Percentiles rank a stretch among this genome's conserved stretches.
Conservation (phyloP, 2,329 filamentous ascomycete genomes). For the Microdochium nivale region DNA sequence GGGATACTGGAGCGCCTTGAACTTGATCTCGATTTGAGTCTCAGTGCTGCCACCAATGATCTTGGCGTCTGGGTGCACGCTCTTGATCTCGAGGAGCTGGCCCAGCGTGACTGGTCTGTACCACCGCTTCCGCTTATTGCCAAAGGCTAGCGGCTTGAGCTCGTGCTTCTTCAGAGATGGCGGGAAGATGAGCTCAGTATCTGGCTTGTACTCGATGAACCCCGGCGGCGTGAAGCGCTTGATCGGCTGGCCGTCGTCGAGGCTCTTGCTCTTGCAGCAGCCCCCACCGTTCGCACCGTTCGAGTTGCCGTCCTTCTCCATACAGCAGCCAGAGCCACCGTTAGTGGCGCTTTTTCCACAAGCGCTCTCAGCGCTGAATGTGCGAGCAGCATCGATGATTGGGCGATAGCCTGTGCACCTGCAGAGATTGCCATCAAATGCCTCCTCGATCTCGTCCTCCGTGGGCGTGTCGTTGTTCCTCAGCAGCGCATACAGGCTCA, state of each 20-base stretch:
- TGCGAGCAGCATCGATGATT: constrained; percentile 88
- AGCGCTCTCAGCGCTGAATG: constrained; percentile 56
- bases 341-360: constrained; percentile 42
- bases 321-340: constrained; percentile 57
- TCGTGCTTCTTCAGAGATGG: constrained; percentile 75
- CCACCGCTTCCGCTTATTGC: constrained; percentile 93
- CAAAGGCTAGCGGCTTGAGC: constrained; percentile 74
- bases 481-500: constrained; percentile 90
- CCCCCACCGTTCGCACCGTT: constrained; percentile 31
- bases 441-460: constrained; percentile 83
- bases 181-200: constrained; percentile 93
- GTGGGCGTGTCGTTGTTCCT: constrained; percentile 73
- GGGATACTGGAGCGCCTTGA: constrained; percentile 87
- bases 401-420: constrained; percentile 92
- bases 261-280: constrained; percentile 61
- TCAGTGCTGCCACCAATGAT: constrained; percentile 94
- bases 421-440: constrained; percentile 94
- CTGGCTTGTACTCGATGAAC: constrained; percentile 89
- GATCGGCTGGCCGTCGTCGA: constrained; percentile 42
- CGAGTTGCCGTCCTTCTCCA: constrained; percentile 45
- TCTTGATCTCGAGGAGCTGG: constrained; percentile 89
- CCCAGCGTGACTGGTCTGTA: constrained; percentile 79
- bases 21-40: constrained; percentile 97
- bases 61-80: constrained; percentile 74
- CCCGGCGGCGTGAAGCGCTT: constrained; percentile 75